phyloP scores from a whole-genome alignment of 495 filamentous ascomycete genomes.

The Aspergillus cavernicola region DNA sequence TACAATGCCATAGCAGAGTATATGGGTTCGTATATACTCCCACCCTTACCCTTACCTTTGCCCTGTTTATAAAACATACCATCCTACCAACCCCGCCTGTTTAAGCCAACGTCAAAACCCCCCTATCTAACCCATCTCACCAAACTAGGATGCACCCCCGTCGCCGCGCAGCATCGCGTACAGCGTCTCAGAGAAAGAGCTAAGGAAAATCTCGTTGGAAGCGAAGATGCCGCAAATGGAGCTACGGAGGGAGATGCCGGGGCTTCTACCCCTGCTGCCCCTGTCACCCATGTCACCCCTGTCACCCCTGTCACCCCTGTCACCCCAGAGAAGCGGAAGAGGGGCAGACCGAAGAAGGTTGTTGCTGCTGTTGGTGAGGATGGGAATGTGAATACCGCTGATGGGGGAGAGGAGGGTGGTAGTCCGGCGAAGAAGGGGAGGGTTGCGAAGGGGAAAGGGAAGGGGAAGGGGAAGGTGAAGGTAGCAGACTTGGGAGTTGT shows the following conservation, averaged over 20 bases:
- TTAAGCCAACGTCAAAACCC: too few relatives aligned
- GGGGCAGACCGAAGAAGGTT: background rate
- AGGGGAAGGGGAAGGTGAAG: background rate
- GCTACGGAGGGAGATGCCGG: background rate
- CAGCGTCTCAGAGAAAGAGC: slow-evolving; percentile 22
- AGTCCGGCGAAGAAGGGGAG: background rate
- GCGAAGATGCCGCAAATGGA: background rate
- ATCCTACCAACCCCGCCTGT: too few relatives aligned
- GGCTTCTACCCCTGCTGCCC: background rate
- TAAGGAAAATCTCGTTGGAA: background rate
- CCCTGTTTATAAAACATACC: too few relatives aligned
- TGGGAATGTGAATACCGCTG: background rate
- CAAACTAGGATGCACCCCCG: slow-evolving; percentile 29
- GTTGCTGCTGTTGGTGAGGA: background rate
- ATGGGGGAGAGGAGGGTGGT: background rate
- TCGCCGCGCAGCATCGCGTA: slow-evolving; percentile 29
- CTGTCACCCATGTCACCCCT: too few relatives aligned
- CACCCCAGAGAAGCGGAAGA: slow-evolving; percentile 2
- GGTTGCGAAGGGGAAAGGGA: background rate
- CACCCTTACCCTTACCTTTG: background rate
- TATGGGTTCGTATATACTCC: slow-evolving; percentile 21
- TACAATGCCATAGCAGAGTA: slow-evolving; percentile 18
- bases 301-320: too few relatives aligned
- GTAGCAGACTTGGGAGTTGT: too few relatives aligned
- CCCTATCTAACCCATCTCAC: too few relatives aligned